These are phyloP conservation scores for Dactylellina cionopaga DNA, from an alignment of 2,329 filamentous ascomycete genomes.

Conservation along the genomic window DNA sequence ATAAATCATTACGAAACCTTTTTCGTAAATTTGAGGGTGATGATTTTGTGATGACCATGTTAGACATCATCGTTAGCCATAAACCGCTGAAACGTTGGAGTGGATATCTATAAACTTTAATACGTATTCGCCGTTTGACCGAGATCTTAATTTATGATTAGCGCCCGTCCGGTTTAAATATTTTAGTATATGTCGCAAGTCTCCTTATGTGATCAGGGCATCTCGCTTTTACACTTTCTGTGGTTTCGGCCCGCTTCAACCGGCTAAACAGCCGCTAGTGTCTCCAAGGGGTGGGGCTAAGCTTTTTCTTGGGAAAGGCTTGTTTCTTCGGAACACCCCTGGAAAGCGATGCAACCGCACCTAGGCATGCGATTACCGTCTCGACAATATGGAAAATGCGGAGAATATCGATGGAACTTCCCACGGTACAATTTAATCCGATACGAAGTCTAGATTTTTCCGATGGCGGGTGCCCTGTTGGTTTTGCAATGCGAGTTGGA, in stretches of 20 bases:
- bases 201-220: too few relatives aligned
- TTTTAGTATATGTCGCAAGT: too few relatives aligned
- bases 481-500: not conserved
- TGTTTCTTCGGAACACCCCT: slow-evolving; percentile 3
- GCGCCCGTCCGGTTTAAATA: too few relatives aligned
- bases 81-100: too few relatives aligned
- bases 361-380: not conserved
- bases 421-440: slow-evolving; percentile 27
- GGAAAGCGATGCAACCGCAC: not conserved
- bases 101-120: too few relatives aligned
- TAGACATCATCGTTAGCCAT: too few relatives aligned
- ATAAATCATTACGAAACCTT: too few relatives aligned
- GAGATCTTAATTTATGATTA: too few relatives aligned
- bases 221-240: not conserved
- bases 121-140: too few relatives aligned
- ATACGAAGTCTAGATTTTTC: slow-evolving; percentile 12
- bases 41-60: too few relatives aligned
- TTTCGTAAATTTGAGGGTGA: too few relatives aligned
- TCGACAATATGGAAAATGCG: slow-evolving; percentile 9
- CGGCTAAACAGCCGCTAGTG: slow-evolving; percentile 9
- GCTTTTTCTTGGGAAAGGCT: slow-evolving; percentile 19
- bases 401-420: slow-evolving; percentile 1
- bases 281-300: slow-evolving; percentile 9
- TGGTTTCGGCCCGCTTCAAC: slow-evolving; percentile 12
- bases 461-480: not conserved